Evolutionary conservation across 176 grass and related monocot genomes (phyloP).

Genomic region (Carex kokanica): DNA sequence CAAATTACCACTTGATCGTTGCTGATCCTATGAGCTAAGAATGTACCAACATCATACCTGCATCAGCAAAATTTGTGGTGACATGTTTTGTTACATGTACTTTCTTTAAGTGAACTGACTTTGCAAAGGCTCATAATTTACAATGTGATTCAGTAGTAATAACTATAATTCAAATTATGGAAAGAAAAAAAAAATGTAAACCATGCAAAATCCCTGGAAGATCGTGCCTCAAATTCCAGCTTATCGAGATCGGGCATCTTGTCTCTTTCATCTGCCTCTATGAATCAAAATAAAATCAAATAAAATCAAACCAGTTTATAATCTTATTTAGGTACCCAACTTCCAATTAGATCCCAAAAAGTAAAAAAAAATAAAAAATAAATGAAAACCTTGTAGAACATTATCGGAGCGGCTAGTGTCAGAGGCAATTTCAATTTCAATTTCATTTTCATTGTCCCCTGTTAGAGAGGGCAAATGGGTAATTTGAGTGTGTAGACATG

Average conservation of each 20-base stretch:
- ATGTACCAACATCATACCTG: constrained; percentile 52
- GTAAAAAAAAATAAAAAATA: no score
- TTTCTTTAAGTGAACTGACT: no score
- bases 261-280: constrained; percentile 19
- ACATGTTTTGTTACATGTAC: not conserved
- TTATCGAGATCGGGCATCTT: constrained; percentile 19
- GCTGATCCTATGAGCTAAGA: constrained; percentile 32
- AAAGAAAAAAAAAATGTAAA: not conserved
- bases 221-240: constrained; percentile 46
- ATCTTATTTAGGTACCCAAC: no score
- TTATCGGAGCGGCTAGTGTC: constrained; percentile 12
- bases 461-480: not conserved
- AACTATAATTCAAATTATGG: not conserved
- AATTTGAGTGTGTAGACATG: not conserved
- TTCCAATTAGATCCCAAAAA: no score
- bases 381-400: not conserved
- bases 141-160: not conserved
- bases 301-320: no score
- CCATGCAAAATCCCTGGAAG: constrained; percentile 42
- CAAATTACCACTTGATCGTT: constrained; percentile 42
- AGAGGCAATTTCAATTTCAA: not conserved
- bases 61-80: constrained; percentile 1
- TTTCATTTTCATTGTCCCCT: not conserved
- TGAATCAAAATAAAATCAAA: no score
- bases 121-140: no score